phyloP scores from a whole-genome alignment of 495 filamentous ascomycete genomes.

The Xylaria palmicola region DNA sequence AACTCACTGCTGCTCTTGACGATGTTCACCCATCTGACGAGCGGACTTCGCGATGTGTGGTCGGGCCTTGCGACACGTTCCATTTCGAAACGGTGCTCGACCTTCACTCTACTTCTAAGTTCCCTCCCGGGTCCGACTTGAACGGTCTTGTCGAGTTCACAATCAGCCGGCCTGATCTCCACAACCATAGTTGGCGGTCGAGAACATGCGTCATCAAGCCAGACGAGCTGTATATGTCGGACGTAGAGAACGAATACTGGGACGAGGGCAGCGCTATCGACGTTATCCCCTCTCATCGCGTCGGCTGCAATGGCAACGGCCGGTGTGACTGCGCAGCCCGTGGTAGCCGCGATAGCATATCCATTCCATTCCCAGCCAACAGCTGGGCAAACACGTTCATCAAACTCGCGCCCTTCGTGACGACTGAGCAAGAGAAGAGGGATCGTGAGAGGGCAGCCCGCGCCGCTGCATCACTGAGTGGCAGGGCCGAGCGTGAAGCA shows the following conservation, averaged over 20 bases:
- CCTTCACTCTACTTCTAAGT: constrained; percentile 43
- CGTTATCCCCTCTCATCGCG: constrained; percentile 38
- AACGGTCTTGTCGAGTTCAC: constrained; percentile 49
- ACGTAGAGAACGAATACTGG: constrained; percentile 31
- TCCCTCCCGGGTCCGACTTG: constrained; percentile 48
- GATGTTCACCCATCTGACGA: constrained; percentile 34
- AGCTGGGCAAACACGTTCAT: constrained; percentile 49
- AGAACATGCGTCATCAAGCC: constrained; percentile 50
- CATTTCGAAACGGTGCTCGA: constrained; percentile 51
- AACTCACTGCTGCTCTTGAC: constrained; percentile 36
- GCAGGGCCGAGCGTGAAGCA: constrained; percentile 28
- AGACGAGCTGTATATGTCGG: constrained; percentile 43
- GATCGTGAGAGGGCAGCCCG: constrained; percentile 22
- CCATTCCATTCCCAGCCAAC: constrained; percentile 50
- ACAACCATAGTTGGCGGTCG: constrained; percentile 49
- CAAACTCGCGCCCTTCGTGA: constrained; percentile 44
- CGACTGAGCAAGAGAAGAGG: constrained; percentile 30
- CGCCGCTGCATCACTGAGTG: constrained; percentile 20
- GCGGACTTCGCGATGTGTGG: constrained; percentile 28
- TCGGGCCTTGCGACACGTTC: constrained; percentile 49
- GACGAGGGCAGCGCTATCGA: constrained; percentile 33
- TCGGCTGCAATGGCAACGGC: constrained; percentile 35
- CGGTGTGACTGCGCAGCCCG: constrained; percentile 32
- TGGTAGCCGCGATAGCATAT: constrained; percentile 34
- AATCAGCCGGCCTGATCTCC: constrained; percentile 42